Conservation (phyloP, 495 filamentous ascomycete genomes). For the Lasiosphaeriaceae sp. region DNA sequence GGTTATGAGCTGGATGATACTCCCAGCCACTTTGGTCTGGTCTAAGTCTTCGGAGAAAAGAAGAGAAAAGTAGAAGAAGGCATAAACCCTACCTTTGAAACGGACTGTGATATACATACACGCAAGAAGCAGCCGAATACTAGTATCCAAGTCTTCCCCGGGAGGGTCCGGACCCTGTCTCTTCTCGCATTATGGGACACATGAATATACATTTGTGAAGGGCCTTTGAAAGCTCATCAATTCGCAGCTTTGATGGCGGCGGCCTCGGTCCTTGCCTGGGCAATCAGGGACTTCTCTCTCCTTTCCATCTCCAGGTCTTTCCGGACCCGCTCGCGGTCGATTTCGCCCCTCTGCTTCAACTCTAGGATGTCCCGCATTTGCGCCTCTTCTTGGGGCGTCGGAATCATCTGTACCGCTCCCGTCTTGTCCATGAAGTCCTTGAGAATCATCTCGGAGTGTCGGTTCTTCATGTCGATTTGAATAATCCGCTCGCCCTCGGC, state of each 20-base stretch:
- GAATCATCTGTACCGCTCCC: conserved; percentile 55
- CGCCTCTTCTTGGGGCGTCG: conserved; percentile 57
- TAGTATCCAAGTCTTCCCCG: no score
- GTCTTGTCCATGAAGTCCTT: conserved; percentile 64
- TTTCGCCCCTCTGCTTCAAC: conserved; percentile 44
- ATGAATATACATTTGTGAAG: conserved; percentile 8
- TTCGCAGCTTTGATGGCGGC: conserved; percentile 25
- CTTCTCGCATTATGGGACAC: conserved; percentile 17
- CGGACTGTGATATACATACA: no score
- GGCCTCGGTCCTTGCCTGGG: conserved; percentile 27
- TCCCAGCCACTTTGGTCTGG: no score
- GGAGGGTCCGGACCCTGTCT: no score
- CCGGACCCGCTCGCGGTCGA: conserved; percentile 56
- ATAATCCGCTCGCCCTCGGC: conserved; percentile 40
- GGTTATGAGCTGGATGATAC: no score
- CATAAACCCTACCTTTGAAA: no score
- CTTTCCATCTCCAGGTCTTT: conserved; percentile 60
- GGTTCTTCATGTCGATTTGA: conserved; percentile 62
- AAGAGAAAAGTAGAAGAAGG: no score
- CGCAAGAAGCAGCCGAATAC: no score
- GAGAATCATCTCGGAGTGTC: conserved; percentile 61
- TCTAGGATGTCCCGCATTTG: conserved; percentile 59
- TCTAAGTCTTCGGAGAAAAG: no score
- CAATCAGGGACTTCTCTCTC: conserved; percentile 52
- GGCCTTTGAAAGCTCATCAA: neutral